Evolutionary conservation across 2,329 filamentous ascomycete genomes (phyloP).

Genomic region (Ambrosiella xylebori): DNA sequence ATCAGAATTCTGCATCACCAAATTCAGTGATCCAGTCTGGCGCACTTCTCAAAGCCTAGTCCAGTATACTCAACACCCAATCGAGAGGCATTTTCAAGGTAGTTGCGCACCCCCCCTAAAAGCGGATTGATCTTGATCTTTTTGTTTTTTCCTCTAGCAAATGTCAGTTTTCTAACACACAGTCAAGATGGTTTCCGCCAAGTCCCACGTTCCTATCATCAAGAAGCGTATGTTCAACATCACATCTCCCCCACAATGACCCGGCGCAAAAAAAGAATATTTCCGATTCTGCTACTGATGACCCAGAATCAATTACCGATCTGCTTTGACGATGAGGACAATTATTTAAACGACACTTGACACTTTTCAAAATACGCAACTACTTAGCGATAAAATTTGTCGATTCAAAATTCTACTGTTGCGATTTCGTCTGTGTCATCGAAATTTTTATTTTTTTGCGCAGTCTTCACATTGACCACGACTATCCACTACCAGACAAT

Average conservation of each 20-base stretch:
- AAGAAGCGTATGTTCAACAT: constrained; percentile 77
- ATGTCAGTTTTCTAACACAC: constrained; percentile 10
- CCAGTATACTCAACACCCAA: constrained; percentile 20
- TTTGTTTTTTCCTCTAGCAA: constrained; percentile 3
- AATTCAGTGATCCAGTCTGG: constrained; percentile 22
- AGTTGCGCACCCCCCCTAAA: constrained; percentile 14
- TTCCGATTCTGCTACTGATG: background rate
- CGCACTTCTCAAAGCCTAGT: constrained; percentile 19
- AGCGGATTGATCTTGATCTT: constrained; percentile 10
- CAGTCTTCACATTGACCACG: background rate
- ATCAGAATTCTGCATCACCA: constrained; percentile 20
- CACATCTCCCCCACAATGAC: background rate
- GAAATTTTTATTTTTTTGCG: constrained; percentile 1
- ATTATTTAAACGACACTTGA: too few species aligned
- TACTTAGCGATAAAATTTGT: background rate
- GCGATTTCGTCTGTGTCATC: background rate
- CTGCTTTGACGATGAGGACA: too few species aligned
- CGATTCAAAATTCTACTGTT: background rate
- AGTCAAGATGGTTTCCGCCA: constrained; percentile 85
- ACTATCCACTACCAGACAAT: background rate
- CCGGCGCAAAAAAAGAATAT: background rate
- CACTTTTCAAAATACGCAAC: background rate
- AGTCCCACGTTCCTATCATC: constrained; percentile 98
- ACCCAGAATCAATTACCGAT: too few species aligned
- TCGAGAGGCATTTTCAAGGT: constrained; percentile 27